These are phyloP conservation scores for Pichia sp. DNA, from an alignment of 1,139 yeast species.

Conservation along the genomic window DNA sequence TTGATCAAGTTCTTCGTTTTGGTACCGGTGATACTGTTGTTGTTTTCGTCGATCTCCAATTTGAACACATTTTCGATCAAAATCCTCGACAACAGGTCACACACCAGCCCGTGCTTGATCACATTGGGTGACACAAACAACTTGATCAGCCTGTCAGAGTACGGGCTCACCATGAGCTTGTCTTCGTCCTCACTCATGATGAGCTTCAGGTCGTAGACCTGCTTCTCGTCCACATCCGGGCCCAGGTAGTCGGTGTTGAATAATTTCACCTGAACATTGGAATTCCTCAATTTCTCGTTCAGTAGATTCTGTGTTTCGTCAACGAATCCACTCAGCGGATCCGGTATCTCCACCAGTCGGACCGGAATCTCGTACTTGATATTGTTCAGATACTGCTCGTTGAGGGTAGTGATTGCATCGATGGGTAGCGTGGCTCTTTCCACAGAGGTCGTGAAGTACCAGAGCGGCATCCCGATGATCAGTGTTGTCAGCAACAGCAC, in stretches of 20 bases:
- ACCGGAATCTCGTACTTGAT: slow-evolving; percentile 51
- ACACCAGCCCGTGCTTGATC: slow-evolving; percentile 33
- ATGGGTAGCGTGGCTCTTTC: slow-evolving; percentile 72
- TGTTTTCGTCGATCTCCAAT: slow-evolving; percentile 32
- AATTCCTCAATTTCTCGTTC: slow-evolving; percentile 23
- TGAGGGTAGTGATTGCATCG: slow-evolving; percentile 45
- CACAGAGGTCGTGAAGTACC: slow-evolving; percentile 66
- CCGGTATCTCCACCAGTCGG: slow-evolving; percentile 36
- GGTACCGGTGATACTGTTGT: slow-evolving; percentile 1
- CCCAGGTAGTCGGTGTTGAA: slow-evolving; percentile 7
- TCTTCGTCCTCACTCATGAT: slow-evolving; percentile 29
- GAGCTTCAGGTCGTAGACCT: slow-evolving; percentile 27
- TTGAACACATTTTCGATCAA: slow-evolving; percentile 38
- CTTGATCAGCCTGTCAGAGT: slow-evolving; percentile 31
- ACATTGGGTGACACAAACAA: slow-evolving; percentile 33
- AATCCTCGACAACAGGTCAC: slow-evolving; percentile 35
- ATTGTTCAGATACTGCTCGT: slow-evolving; percentile 14
- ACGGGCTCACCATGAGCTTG: slow-evolving; percentile 36
- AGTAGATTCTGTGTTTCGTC: slow-evolving; percentile 35
- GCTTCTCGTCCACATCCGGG: background rate
- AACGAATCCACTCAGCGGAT: slow-evolving; percentile 31
- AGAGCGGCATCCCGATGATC: slow-evolving; percentile 69
- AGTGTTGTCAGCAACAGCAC: slow-evolving; percentile 36
- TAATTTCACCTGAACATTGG: slow-evolving; percentile 7
- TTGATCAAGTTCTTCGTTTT: slow-evolving; percentile 13